Conservation (phyloP, 352 stramenopile species). For the Globisporangium emineosum region DNA sequence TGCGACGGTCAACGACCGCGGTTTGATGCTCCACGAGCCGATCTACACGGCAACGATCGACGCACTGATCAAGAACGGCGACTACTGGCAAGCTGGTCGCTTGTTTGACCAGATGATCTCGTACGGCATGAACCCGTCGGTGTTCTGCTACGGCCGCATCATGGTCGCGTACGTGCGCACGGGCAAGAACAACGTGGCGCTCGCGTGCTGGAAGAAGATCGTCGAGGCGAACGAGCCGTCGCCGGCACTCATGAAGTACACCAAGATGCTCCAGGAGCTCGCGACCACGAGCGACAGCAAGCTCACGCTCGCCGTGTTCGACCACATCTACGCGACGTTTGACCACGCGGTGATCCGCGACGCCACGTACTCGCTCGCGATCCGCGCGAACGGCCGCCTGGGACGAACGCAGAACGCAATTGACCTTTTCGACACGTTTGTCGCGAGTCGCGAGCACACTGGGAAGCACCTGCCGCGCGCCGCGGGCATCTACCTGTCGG, state of each 20-base stretch:
- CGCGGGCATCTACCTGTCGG: slow-evolving; percentile 63
- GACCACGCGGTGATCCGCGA: slow-evolving; percentile 45
- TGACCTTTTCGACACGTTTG: slow-evolving; percentile 69
- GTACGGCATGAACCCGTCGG: slow-evolving; percentile 50
- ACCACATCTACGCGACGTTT: slow-evolving; percentile 50
- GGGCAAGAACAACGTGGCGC: slow-evolving; percentile 56
- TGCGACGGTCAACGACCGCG: slow-evolving; percentile 44
- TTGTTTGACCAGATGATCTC: slow-evolving; percentile 79
- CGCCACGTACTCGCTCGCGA: slow-evolving; percentile 56
- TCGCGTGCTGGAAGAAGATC: slow-evolving; percentile 74
- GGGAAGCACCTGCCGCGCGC: slow-evolving; percentile 30
- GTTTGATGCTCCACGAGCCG: slow-evolving; percentile 49
- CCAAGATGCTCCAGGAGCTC: slow-evolving; percentile 61
- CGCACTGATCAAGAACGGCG: slow-evolving; percentile 45
- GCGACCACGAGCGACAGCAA: slow-evolving; percentile 55
- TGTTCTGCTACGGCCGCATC: slow-evolving; percentile 74
- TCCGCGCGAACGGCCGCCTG: slow-evolving; percentile 67
- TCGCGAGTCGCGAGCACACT: slow-evolving; percentile 35
- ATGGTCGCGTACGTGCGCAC: slow-evolving; percentile 77
- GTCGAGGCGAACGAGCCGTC: slow-evolving; percentile 38
- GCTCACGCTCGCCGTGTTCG: slow-evolving; percentile 61
- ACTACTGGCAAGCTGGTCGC: slow-evolving; percentile 65
- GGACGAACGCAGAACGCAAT: slow-evolving; percentile 60
- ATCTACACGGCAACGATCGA: slow-evolving; percentile 82
- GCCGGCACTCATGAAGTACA: slow-evolving; percentile 49